A percentile compares a stretch with the other conserved stretches of the same genome.
phyloP scores from a whole-genome alignment of 2,329 filamentous ascomycete species.

The Teratosphaeria zuluensis region DNA sequence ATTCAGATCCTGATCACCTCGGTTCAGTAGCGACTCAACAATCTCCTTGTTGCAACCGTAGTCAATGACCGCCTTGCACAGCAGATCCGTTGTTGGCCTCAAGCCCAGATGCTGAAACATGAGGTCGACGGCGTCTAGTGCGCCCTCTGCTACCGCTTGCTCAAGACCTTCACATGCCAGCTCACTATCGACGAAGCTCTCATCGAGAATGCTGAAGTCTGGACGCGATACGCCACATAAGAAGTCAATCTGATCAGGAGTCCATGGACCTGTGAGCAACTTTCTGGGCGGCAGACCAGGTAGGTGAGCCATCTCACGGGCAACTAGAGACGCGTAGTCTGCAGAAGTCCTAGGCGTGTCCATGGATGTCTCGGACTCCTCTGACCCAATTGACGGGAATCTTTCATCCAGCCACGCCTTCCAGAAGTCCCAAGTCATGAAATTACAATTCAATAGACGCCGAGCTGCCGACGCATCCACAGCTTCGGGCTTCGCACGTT shows the following conservation, averaged over 20 bases:
- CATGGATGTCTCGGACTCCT: background rate
- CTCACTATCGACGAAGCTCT: constrained; percentile 12
- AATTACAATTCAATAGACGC: constrained; percentile 23
- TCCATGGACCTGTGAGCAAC: constrained; percentile 18
- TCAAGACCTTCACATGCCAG: constrained; percentile 19
- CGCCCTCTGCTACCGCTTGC: constrained; percentile 17
- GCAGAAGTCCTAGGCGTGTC: background rate
- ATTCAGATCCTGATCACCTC: constrained; percentile 12
- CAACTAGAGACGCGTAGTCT: background rate
- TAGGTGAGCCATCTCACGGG: constrained; percentile 8
- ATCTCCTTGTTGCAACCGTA: constrained; percentile 19
- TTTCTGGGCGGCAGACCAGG: constrained; percentile 14
- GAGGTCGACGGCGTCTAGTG: constrained; percentile 12
- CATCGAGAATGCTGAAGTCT: constrained; percentile 4
- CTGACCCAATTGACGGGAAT: background rate
- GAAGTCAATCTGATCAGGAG: constrained; percentile 13
- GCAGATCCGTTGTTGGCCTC: constrained; percentile 14
- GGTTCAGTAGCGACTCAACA: background rate
- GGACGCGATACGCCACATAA: constrained; percentile 8
- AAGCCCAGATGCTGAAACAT: constrained; percentile 16
- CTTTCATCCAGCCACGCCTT: constrained; percentile 13
- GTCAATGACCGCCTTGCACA: constrained; percentile 23
- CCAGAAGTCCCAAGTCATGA: constrained; percentile 27
- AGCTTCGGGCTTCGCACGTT: constrained; percentile 1
- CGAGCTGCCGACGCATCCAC: constrained; percentile 13